Conservation (phyloP, 1,284 basidiomycete genomes). For the Omphalotus olearius region DNA sequence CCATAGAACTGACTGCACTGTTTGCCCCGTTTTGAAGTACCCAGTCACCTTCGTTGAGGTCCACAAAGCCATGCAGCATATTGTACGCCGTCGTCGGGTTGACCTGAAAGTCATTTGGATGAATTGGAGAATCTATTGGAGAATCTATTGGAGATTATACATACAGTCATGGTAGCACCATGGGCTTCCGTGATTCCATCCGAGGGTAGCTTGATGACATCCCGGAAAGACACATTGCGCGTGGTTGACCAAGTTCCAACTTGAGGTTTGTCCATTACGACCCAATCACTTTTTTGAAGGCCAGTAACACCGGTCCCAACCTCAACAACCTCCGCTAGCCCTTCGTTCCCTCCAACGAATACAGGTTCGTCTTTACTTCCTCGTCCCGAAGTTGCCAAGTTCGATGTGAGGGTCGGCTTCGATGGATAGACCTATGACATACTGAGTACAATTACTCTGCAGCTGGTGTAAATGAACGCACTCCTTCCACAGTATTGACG, state of each 20-base stretch:
- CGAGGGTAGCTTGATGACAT: constrained; percentile 60
- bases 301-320: constrained; percentile 49
- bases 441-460: too few species aligned
- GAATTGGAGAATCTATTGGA: background rate
- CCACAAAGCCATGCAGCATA: constrained; percentile 71
- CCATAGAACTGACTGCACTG: constrained; percentile 55
- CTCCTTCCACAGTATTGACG: constrained; percentile 77
- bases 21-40: constrained; percentile 85
- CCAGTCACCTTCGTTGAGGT: constrained; percentile 65
- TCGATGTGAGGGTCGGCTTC: constrained; percentile 45
- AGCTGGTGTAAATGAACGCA: constrained; percentile 19
- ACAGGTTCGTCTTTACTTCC: constrained; percentile 32
- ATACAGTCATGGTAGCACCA: constrained; percentile 71
- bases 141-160: constrained; percentile 15
- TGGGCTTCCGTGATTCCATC: constrained; percentile 51
- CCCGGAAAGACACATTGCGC: constrained; percentile 46
- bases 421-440: constrained; percentile 47
- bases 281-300: constrained; percentile 64
- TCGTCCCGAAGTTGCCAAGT: constrained; percentile 28
- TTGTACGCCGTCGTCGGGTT: constrained; percentile 82
- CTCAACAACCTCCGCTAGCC: constrained; percentile 62
- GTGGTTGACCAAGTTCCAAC: constrained; percentile 75
- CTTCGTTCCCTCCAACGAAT: constrained; percentile 78
- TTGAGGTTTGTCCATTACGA: constrained; percentile 67
- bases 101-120: constrained; percentile 42